A percentile compares a stretch with the other conserved stretches of the same genome.
Evolutionary conservation across 1,139 yeast species (phyloP).

Genomic region (Suzukiozyma palmioleophila): DNA sequence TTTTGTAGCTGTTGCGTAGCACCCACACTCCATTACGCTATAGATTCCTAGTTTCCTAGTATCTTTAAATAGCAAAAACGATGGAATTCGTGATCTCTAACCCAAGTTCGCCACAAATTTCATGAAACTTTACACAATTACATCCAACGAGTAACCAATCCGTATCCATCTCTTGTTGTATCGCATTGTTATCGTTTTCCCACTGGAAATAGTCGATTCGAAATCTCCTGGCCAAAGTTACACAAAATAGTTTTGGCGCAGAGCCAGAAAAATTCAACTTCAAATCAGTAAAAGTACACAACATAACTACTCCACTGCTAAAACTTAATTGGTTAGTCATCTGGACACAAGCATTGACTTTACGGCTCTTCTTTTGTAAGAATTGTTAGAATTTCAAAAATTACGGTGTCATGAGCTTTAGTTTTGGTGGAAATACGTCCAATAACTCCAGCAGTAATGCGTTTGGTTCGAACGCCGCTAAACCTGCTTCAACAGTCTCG

Average conservation of each 20-base stretch:
- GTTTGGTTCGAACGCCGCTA: constrained; percentile 12
- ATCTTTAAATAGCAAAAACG: no score
- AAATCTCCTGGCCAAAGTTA: background rate
- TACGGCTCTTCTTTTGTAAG: background rate
- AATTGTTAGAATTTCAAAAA: background rate
- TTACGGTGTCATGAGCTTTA: background rate
- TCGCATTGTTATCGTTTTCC: no score
- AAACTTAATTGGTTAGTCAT: no score
- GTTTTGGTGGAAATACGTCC: background rate
- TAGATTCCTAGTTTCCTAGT: no score
- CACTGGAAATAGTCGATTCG: no score
- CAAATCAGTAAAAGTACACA: background rate
- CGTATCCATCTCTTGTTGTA: no score
- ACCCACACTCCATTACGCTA: no score
- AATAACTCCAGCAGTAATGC: constrained; percentile 9
- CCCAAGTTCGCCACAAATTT: no score
- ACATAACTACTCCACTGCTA: background rate
- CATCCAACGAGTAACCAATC: no score
- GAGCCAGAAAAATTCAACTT: background rate
- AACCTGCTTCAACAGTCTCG: constrained; percentile 4
- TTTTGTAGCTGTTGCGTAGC: no score
- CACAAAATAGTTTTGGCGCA: background rate
- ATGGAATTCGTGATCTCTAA: no score
- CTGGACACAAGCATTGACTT: background rate
- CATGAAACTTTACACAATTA: no score